phyloP scores from a whole-genome alignment of 305 asterid genomes.

The Nicotiana rustica region DNA sequence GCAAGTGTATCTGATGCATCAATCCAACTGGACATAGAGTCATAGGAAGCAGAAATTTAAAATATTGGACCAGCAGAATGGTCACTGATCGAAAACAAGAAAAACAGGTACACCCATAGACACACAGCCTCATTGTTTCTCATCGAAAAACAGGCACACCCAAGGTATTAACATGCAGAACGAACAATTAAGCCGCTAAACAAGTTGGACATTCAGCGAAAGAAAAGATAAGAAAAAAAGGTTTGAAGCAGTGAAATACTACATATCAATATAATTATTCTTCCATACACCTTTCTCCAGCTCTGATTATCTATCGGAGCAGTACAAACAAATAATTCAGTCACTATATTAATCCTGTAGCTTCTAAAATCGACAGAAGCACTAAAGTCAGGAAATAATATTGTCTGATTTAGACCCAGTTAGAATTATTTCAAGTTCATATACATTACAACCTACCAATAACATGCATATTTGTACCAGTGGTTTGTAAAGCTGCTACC shows the following conservation, averaged over 20 bases:
- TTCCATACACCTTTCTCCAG: background rate
- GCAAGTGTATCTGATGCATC: constrained; percentile 18
- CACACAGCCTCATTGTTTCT: background rate
- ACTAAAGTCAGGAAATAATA: background rate
- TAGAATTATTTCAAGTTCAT: background rate
- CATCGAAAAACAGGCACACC: background rate
- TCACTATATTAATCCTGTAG: background rate
- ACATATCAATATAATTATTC: background rate
- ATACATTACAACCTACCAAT: background rate
- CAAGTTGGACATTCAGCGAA: constrained; percentile 8
- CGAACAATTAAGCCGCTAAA: background rate
- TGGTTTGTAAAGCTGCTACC: background rate
- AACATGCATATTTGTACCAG: background rate
- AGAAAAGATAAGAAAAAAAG: background rate
- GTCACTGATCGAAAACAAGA: background rate
- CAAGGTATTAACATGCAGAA: background rate
- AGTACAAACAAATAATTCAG: background rate
- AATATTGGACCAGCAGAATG: background rate
- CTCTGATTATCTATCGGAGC: background rate
- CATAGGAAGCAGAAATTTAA: background rate
- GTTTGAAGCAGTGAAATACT: background rate
- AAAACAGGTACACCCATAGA: background rate
- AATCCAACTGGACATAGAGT: background rate
- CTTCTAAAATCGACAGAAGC: background rate
- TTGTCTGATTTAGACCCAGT: background rate